Evolutionary conservation across 106 monocot genomes (phyloP).

Genomic region (Acorus gramineus): DNA sequence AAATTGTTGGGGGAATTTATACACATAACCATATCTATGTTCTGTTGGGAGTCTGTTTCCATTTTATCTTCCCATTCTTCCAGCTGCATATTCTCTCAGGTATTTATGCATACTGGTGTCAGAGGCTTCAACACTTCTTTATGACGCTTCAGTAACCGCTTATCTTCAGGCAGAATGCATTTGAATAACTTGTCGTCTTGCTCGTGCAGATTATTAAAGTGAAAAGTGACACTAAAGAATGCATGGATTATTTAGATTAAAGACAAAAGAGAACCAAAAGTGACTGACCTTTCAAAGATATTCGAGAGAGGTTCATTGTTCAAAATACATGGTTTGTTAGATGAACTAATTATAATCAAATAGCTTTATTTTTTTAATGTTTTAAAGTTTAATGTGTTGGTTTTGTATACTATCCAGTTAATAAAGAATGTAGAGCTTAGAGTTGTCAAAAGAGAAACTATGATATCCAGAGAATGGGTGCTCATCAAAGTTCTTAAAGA

Average conservation of each 20-base stretch:
- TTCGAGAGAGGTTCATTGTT: slow-evolving; percentile 24
- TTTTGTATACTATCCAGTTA: slow-evolving; percentile 56
- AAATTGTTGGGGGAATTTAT: no score
- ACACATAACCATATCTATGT: no score
- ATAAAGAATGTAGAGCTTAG: slow-evolving; percentile 48
- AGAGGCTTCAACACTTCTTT: no score
- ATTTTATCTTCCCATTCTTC: no score
- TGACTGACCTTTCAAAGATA: slow-evolving; percentile 24
- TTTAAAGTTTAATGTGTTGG: slow-evolving; percentile 27
- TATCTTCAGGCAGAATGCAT: slow-evolving; percentile 6
- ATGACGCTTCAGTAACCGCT: background rate
- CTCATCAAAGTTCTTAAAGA: slow-evolving; percentile 14
- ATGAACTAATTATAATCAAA: slow-evolving; percentile 8
- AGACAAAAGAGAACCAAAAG: slow-evolving; percentile 38
- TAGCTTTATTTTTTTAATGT: slow-evolving; percentile 13
- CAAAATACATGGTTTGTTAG: slow-evolving; percentile 23
- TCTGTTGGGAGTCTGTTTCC: no score
- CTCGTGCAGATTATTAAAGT: slow-evolving; percentile 44
- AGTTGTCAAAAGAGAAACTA: slow-evolving; percentile 41
- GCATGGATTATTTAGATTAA: slow-evolving; percentile 29
- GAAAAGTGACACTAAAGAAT: slow-evolving; percentile 38
- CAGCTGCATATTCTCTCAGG: no score
- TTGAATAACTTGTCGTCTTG: slow-evolving; percentile 28
- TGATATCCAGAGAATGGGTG: slow-evolving; percentile 43
- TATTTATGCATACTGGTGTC: no score